Evolutionary conservation across 2,329 filamentous ascomycete genomes (phyloP), one percentile per base, ranked within the genome.

Genomic region (Microdochium trichocladiopsis): DNA sequence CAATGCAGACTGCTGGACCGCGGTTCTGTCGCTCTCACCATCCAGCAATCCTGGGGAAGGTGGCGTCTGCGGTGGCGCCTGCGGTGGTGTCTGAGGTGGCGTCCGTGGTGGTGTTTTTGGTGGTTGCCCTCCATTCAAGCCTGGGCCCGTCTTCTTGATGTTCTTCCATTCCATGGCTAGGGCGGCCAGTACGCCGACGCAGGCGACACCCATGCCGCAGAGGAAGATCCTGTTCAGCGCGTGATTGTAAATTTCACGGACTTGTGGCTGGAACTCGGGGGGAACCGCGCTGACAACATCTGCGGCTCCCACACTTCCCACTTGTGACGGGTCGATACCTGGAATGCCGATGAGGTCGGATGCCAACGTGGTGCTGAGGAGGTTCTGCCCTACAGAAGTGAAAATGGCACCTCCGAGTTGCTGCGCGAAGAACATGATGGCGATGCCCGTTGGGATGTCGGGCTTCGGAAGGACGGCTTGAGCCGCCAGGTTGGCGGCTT

Each of bases 111-210:
- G n/a, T n/a, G n/a, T n/a, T n/a, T n/a, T n/a, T n/a, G n/a, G n/a
- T n/a, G n/a, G n/a, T n/a, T n/a, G n/a, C n/a, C n/a, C n/a, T n/a
- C n/a, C n/a, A n/a, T n/a, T n/a, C n/a, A n/a, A n/a, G n/a, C n/a
- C n/a, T n/a, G 55, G 60, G n/a, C 60, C 56, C 6, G 51, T 57
- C 50, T 72, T 74, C 69, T 82, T 83, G 56, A 83, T 75, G 55
- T 70, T 78, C 63, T 76, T 81, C 81, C 81, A 85, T 65, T 84
- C 75, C 54, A 85, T 74, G 47, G 73, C 71, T 10, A 75, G 58
- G 0, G 75, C 70, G 2, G 77, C 80, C 21, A 82, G 51, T 25
- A 82, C 70, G 5, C 72, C 75, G 8, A 79, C 53, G 4, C 70
- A 67, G 2, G 72, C 70, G 54, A 80, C 66, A 0, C 78, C 81